These are phyloP conservation scores for Myrica gale DNA, from an alignment of 306 rosid genomes.

Conservation along the genomic window DNA sequence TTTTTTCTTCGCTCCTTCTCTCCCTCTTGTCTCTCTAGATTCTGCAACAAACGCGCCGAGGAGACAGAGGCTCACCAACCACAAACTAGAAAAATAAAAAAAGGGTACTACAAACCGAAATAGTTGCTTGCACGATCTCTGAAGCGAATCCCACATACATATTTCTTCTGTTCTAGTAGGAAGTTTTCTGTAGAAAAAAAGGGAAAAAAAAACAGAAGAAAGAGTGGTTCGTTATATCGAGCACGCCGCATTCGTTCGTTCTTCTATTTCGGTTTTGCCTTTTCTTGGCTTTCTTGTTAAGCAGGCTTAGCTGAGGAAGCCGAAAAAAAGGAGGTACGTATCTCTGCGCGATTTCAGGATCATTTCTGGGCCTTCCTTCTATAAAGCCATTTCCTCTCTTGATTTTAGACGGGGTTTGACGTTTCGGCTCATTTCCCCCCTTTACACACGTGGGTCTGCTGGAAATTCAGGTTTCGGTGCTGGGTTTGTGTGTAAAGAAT, in stretches of 20 bases:
- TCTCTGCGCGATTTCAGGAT: constrained; percentile 23
- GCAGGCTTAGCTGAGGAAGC: constrained; percentile 2
- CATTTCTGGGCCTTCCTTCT: background rate
- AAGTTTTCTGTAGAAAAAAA: too few relatives aligned
- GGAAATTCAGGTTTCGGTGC: constrained; percentile 37
- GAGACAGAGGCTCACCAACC: constrained; percentile 34
- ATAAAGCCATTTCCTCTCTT: background rate
- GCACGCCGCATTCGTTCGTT: constrained; percentile 25
- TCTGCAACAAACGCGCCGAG: constrained; percentile 45
- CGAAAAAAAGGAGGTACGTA: constrained; percentile 27
- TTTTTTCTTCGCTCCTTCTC: too few relatives aligned
- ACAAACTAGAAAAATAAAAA: background rate
- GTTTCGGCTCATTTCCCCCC: constrained; percentile 27
- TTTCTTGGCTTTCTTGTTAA: constrained; percentile 45
- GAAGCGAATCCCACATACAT: constrained; percentile 29
- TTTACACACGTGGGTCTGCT: constrained; percentile 34
- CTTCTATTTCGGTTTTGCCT: constrained; percentile 16
- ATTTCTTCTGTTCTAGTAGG: background rate
- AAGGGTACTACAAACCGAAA: constrained; percentile 19
- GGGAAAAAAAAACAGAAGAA: background rate
- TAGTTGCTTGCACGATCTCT: constrained; percentile 64
- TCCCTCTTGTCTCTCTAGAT: constrained; percentile 16
- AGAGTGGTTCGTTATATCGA: background rate
- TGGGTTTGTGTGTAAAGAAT: constrained; percentile 30
- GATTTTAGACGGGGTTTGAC: constrained; percentile 35